Evolutionary conservation across 2,329 filamentous ascomycete genomes (phyloP).

Genomic region (Blastomyces gilchristii): DNA sequence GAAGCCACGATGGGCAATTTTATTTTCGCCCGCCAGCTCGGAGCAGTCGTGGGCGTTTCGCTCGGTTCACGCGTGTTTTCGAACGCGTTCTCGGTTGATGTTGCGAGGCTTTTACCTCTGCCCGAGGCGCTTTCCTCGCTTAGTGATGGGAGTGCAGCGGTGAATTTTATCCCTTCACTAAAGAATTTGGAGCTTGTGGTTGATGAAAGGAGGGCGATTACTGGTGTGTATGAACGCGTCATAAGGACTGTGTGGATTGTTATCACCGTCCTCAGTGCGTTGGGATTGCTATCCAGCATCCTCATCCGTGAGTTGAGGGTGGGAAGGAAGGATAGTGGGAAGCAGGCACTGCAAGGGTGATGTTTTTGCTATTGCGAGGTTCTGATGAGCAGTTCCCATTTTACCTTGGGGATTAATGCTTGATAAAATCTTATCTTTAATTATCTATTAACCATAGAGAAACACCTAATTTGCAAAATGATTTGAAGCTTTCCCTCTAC

Average conservation of each 20-base stretch:
- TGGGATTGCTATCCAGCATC: not conserved
- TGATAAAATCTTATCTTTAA: not conserved
- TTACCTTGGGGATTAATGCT: not conserved
- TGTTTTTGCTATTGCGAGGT: not conserved
- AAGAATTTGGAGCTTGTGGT: not conserved
- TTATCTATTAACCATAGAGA: not conserved
- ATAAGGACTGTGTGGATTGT: not conserved
- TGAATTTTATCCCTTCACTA: slow-evolving; percentile 4
- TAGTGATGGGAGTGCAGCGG: slow-evolving; percentile 1
- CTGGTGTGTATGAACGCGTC: not conserved
- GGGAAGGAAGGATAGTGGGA: not conserved
- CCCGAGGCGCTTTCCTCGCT: not conserved
- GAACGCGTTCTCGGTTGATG: not conserved
- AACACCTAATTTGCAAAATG: not conserved
- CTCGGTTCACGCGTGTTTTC: slow-evolving; percentile 7
- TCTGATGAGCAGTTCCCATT: not conserved
- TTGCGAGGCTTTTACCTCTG: not conserved
- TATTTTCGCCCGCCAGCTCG: slow-evolving; percentile 6
- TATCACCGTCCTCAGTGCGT: not conserved
- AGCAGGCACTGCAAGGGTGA: slow-evolving; percentile 2
- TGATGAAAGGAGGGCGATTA: not conserved
- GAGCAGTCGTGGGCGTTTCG: slow-evolving; percentile 8
- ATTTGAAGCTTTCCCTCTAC: not conserved
- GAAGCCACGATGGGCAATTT: slow-evolving; percentile 4
- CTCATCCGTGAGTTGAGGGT: slow-evolving; percentile 3